phyloP scores from a whole-genome alignment of 208 protist species.

The Acanthamoeba culbertsoni region DNA sequence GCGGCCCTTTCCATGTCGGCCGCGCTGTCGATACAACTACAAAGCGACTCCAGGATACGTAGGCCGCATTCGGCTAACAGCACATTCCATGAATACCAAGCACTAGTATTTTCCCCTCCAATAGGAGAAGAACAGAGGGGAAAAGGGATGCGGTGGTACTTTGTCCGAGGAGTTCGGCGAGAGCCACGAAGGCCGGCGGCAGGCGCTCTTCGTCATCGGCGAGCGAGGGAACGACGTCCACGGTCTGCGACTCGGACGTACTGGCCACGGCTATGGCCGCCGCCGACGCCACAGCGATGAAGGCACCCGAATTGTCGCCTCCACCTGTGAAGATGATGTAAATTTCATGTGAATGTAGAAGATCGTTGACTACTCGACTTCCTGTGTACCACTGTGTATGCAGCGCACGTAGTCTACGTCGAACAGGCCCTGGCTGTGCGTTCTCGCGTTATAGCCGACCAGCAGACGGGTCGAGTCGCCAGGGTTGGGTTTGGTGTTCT shows the following conservation, averaged over 20 bases:
- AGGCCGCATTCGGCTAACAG: not conserved
- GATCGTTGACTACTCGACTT: not conserved
- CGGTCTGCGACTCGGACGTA: not conserved
- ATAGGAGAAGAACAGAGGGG: too few relatives aligned
- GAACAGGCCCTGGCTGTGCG: not conserved
- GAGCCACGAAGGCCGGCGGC: not conserved
- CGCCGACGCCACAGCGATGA: not conserved
- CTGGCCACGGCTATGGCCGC: not conserved
- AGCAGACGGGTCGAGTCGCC: not conserved
- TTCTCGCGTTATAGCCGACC: not conserved
- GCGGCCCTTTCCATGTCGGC: not conserved
- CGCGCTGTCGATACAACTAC: not conserved
- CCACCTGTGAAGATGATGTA: not conserved
- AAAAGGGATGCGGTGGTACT: not conserved
- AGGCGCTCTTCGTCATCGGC: not conserved
- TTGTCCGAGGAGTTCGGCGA: not conserved
- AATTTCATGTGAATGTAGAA: not conserved
- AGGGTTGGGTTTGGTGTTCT: not conserved
- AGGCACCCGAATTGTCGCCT: not conserved
- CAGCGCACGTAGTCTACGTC: constrained; percentile 29
- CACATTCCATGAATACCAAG: too few relatives aligned
- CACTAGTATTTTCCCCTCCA: too few relatives aligned
- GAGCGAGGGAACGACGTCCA: not conserved
- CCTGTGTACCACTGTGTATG: not conserved
- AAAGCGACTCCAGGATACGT: not conserved